Evolutionary conservation across 352 stramenopile species (phyloP), one percentile per base, ranked within the genome.

Genomic region (Pythium brachiatum): DNA sequence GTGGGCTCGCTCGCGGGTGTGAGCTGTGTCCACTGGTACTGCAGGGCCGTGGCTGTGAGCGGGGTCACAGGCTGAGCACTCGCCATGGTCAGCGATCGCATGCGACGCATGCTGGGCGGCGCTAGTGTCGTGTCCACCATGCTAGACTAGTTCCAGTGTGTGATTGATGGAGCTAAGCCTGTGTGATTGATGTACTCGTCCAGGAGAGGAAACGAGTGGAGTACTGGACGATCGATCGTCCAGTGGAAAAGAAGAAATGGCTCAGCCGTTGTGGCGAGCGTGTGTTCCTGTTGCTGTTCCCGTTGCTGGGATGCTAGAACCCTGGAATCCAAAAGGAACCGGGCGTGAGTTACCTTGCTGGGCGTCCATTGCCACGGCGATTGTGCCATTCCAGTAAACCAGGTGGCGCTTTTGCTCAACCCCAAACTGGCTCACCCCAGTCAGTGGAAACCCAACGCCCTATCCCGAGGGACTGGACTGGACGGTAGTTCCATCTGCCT

Each of bases 21-120:
- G 25, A 62, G 53, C 56, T 70, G 63, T 46, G 63, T 70, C 63
- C 63, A 70, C 51, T 70, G 63, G 52, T 60, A 70, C 63, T 70
- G 63, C 16, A 70, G 53, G 4, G 52, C 63, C 0, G 63, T 62
- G 56, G 57, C 63, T 32, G 63, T 70, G 51, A 59, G 54, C 5
- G 63, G 63, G 3, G 63, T 65, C 20, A 70, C 63, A 27, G 63
- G 63, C 50, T 70, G 63, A 1, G 48, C 46, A 6, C 48, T 46
- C 15, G 29, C 31, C 34, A 59, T 53, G 38, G 53, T 43, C 25
- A 31, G 52, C 25, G 52, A 54, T 27, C 13, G 59, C 59, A 60
- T 54, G 39, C 59, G 59, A 1, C 48, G 57, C 41, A 48, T 48
- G 23, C 20, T 48, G 18, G 41, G 41, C 1, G 41, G 41, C 5